Percentiles rank a stretch among this genome's conserved stretches.
phyloP scores from a whole-genome alignment of 345 rosid species.

The Xanthoceras sorbifolium region DNA sequence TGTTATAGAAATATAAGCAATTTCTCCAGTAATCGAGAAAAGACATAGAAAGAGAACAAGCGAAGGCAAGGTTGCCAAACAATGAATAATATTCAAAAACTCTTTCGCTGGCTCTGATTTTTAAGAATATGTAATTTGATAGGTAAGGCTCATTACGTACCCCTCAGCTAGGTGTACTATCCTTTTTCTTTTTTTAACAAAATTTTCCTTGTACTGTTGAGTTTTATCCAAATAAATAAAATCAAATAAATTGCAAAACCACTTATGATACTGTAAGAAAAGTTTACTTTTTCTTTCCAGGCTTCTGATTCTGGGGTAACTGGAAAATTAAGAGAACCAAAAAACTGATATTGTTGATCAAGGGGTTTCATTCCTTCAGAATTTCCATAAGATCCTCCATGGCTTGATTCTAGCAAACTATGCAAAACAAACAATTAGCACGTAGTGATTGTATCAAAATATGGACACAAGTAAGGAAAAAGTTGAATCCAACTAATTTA shows the following conservation, averaged over 20 bases:
- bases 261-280: not conserved
- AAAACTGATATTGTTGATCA: constrained; percentile 46
- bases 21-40: not conserved
- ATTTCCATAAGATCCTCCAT: constrained; percentile 47
- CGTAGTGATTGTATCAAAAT: constrained; percentile 15
- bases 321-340: constrained; percentile 49
- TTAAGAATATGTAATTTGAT: not conserved
- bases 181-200: no score
- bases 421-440: constrained; percentile 17
- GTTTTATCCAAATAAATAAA: no score
- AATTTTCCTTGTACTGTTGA: no score
- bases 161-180: no score
- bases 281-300: constrained; percentile 58
- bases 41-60: not conserved
- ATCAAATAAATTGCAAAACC: not conserved
- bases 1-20: not conserved
- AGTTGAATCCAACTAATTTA: constrained; percentile 27
- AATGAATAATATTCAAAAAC: not conserved
- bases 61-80: constrained; percentile 4
- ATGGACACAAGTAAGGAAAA: not conserved
- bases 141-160: not conserved
- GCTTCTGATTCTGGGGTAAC: constrained; percentile 46
- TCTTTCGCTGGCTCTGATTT: not conserved
- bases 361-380: constrained; percentile 60
- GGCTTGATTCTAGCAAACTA: constrained; percentile 51